Conservation (phyloP, 495 filamentous ascomycete genomes). For the Hypoxylon trugodes region DNA sequence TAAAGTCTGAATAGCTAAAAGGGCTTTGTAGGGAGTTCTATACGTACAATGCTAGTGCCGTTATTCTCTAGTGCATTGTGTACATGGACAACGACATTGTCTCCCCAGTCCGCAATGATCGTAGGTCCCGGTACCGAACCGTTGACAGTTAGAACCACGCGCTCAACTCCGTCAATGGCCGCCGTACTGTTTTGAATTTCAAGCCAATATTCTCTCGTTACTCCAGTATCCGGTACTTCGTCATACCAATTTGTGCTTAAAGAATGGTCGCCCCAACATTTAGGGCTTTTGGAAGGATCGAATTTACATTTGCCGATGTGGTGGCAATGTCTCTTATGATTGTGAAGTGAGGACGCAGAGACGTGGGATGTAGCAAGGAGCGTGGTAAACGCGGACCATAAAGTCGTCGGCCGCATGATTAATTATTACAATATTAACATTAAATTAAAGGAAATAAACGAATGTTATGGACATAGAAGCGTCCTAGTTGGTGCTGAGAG, state of each 20-base stretch:
- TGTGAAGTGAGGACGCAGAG: constrained; percentile 14
- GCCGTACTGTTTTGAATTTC: constrained; percentile 51
- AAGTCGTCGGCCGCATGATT: constrained; percentile 18
- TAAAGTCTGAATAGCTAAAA: too few relatives aligned
- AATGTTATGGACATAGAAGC: constrained; percentile 10
- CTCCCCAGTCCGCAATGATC: constrained; percentile 54
- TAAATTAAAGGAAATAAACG: constrained; percentile 15
- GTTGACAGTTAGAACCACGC: constrained; percentile 53
- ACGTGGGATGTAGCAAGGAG: constrained; percentile 19
- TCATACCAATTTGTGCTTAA: constrained; percentile 44
- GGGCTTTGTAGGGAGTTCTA: too few relatives aligned
- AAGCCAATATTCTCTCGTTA: constrained; percentile 54
- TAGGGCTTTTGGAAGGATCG: constrained; percentile 25
- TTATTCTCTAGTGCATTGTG: constrained; percentile 18
- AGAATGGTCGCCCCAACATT: constrained; percentile 42
- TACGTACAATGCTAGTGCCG: constrained; percentile 39
- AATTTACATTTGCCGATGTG: constrained; percentile 33
- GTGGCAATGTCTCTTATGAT: constrained; percentile 19
- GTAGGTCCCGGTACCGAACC: constrained; percentile 53
- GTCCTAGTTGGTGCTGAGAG: constrained; percentile 15
- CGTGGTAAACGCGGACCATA: constrained; percentile 18
- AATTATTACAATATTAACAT: constrained; percentile 26
- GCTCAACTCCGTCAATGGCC: constrained; percentile 56
- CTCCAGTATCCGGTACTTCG: constrained; percentile 49
- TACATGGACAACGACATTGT: constrained; percentile 46